Conservation (phyloP, 768 basidiomycete species). For the Tephrocybe sp. region DNA sequence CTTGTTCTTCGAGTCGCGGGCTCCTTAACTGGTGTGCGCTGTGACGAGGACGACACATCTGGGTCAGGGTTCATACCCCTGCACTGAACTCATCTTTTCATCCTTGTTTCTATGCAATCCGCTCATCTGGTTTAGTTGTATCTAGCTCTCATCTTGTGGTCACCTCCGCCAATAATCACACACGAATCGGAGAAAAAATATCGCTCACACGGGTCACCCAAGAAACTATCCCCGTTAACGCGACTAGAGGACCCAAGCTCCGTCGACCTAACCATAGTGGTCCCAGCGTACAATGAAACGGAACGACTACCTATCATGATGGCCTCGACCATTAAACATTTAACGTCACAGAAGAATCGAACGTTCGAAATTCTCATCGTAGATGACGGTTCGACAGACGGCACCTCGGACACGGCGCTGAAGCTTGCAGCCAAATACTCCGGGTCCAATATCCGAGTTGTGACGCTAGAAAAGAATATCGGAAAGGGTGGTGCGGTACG, state of each 20-base stretch:
- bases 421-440: constrained; percentile 57
- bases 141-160: constrained; percentile 68
- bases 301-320: constrained; percentile 87
- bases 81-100: constrained; percentile 31
- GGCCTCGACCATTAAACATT: constrained; percentile 66
- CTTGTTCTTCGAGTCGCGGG: constrained; percentile 91
- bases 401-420: constrained; percentile 66
- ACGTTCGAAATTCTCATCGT: constrained; percentile 84
- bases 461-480: constrained; percentile 75
- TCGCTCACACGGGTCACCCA: constrained; percentile 53
- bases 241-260: constrained; percentile 54
- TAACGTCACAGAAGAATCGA: constrained; percentile 44
- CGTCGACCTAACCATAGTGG: constrained; percentile 76
- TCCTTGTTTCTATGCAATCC: constrained; percentile 9
- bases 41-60: constrained; percentile 59
- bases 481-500: constrained; percentile 94
- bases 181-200: constrained; percentile 70
- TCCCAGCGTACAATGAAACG: constrained; percentile 92
- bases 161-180: constrained; percentile 66
- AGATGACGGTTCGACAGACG: constrained; percentile 87
- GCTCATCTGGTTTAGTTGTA: constrained; percentile 54
- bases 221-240: constrained; percentile 55
- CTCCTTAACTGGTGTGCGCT: constrained; percentile 48
- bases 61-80: constrained; percentile 49
- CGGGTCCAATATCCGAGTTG: constrained; percentile 68